phyloP scores from a whole-genome alignment of 768 basidiomycete species.

The Suillus plorans region DNA sequence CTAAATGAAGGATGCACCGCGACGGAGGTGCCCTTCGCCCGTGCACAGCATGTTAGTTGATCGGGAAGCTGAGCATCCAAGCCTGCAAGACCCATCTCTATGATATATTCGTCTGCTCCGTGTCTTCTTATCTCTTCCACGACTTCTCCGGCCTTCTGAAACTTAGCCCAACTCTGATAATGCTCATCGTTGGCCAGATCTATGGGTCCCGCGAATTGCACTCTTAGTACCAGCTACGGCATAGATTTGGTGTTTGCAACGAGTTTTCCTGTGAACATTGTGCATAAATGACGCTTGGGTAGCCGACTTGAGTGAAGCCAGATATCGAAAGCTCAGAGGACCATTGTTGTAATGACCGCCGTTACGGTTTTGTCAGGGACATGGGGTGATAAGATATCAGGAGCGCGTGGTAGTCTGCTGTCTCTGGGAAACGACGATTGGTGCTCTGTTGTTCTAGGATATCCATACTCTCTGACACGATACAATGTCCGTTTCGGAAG shows the following conservation, averaged over 20 bases:
- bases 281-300: constrained; percentile 75
- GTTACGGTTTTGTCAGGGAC: constrained; percentile 51
- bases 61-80: constrained; percentile 35
- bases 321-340: constrained; percentile 49
- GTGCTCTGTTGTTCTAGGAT: neutral
- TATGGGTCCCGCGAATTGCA: constrained; percentile 59
- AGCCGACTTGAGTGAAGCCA: constrained; percentile 74
- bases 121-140: constrained; percentile 63
- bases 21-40: neutral
- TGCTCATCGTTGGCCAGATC: constrained; percentile 9
- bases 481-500: constrained; percentile 40
- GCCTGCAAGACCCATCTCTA: constrained; percentile 72
- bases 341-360: constrained; percentile 56
- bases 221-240: constrained; percentile 74
- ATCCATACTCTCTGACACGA: neutral
- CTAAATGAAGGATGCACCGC: neutral
- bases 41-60: neutral
- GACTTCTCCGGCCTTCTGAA: constrained; percentile 68
- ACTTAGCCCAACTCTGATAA: constrained; percentile 49
- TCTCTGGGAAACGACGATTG: neutral
- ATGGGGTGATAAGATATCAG: constrained; percentile 73
- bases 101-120: constrained; percentile 53
- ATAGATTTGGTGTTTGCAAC: constrained; percentile 66
- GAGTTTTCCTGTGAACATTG: constrained; percentile 51
- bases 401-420: constrained; percentile 51